Conservation (phyloP, 2,329 filamentous ascomycete species). For the Phyllosticta citriasiana region DNA sequence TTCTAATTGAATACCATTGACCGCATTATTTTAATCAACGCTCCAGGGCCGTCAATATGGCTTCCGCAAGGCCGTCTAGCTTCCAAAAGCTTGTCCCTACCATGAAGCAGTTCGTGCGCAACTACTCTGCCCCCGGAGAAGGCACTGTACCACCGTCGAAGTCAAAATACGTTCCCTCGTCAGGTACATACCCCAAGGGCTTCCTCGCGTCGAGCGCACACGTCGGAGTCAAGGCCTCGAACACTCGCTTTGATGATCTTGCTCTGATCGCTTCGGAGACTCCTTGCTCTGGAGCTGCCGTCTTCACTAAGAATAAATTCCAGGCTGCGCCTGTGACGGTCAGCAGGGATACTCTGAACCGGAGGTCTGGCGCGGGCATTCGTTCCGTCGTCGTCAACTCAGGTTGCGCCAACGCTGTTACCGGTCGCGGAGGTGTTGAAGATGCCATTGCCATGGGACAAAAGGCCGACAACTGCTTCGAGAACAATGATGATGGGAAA, state of each 20-base stretch:
- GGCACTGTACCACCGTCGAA: slow-evolving; percentile 64
- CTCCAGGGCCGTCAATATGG: slow-evolving; percentile 7
- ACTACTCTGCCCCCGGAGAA: slow-evolving; percentile 51
- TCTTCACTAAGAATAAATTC: slow-evolving; percentile 98
- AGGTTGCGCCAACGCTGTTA: slow-evolving; percentile 94
- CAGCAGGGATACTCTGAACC: slow-evolving; percentile 60
- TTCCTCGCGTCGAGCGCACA: slow-evolving; percentile 81
- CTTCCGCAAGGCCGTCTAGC: slow-evolving; percentile 6
- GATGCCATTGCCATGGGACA: slow-evolving; percentile 79
- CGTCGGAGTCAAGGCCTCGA: slow-evolving; percentile 87
- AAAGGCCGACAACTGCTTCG: slow-evolving; percentile 59
- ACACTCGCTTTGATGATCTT: slow-evolving; percentile 84
- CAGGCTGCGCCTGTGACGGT: slow-evolving; percentile 91
- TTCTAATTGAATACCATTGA: neutral
- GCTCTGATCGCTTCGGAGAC: slow-evolving; percentile 78
- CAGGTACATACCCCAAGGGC: slow-evolving; percentile 79
- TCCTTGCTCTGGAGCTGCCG: slow-evolving; percentile 78
- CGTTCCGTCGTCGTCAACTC: slow-evolving; percentile 85
- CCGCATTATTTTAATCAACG: neutral
- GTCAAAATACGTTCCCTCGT: slow-evolving; percentile 78
- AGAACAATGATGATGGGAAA: slow-evolving; percentile 31
- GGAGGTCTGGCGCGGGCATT: slow-evolving; percentile 57
- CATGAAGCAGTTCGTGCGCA: slow-evolving; percentile 31
- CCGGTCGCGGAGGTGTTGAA: slow-evolving; percentile 77
- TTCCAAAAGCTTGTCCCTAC: slow-evolving; percentile 18